These are phyloP conservation scores for Lipomyces chichibuensis DNA, from an alignment of 805 yeast species.

Conservation along the genomic window DNA sequence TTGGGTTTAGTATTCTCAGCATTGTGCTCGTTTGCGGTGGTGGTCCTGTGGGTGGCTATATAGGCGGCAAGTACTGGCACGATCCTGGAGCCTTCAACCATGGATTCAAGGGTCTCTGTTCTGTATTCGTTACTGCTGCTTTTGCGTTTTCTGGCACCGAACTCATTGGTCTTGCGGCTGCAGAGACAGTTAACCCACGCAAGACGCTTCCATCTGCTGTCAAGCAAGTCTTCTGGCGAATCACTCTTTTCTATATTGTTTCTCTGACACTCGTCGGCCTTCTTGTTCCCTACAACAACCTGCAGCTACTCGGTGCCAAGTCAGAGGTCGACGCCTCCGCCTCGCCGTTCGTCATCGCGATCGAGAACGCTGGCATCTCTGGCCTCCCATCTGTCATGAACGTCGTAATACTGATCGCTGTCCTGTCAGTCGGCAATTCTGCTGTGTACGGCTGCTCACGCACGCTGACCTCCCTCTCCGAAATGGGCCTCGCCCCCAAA, in stretches of 20 bases:
- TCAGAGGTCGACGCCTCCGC: slow-evolving; percentile 59
- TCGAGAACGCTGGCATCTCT: slow-evolving; percentile 63
- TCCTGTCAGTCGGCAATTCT: slow-evolving; percentile 73
- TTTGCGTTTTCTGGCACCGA: slow-evolving; percentile 79
- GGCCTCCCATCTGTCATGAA: slow-evolving; percentile 75
- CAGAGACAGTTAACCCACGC: slow-evolving; percentile 72
- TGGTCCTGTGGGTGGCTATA: slow-evolving; percentile 61
- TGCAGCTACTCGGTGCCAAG: slow-evolving; percentile 51
- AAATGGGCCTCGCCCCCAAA: slow-evolving; percentile 65
- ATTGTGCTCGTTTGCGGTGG: slow-evolving; percentile 59
- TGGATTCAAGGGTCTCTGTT: slow-evolving; percentile 69
- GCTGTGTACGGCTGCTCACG: slow-evolving; percentile 74
- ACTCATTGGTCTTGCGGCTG: slow-evolving; percentile 73
- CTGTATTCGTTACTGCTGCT: slow-evolving; percentile 75
- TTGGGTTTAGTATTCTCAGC: slow-evolving; percentile 64
- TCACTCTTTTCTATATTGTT: slow-evolving; percentile 67
- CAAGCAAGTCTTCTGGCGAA: slow-evolving; percentile 84
- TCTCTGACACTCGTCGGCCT: slow-evolving; percentile 62
- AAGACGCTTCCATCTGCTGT: slow-evolving; percentile 70
- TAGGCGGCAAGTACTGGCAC: slow-evolving; percentile 63
- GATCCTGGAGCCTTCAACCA: slow-evolving; percentile 63
- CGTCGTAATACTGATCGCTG: slow-evolving; percentile 68
- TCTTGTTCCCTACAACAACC: slow-evolving; percentile 66
- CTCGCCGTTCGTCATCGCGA: slow-evolving; percentile 76
- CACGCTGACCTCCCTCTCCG: slow-evolving; percentile 67